Conservation (phyloP, 2,329 filamentous ascomycete species). For the Xylariaceae sp. region DNA sequence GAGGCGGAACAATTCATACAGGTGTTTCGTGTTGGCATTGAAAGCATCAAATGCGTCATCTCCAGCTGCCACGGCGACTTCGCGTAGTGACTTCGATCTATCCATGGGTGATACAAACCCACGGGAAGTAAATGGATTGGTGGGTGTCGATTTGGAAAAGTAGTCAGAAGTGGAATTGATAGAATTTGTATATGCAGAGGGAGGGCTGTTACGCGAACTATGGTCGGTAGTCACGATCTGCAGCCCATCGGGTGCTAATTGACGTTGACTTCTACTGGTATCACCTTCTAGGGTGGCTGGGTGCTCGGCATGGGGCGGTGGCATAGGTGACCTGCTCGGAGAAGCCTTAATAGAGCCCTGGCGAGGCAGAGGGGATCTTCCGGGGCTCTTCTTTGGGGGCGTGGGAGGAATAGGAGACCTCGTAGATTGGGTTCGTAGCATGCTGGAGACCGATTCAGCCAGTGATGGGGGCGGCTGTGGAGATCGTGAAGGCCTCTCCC, state of each 20-base stretch:
- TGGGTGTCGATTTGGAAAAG: slow-evolving; percentile 28
- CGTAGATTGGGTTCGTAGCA: slow-evolving; percentile 28
- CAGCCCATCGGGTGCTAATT: slow-evolving; percentile 26
- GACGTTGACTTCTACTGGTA: slow-evolving; percentile 14
- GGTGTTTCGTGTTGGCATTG: slow-evolving; percentile 65
- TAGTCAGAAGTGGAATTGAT: slow-evolving; percentile 28
- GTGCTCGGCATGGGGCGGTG: slow-evolving; percentile 11
- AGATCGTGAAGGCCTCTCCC: slow-evolving; percentile 21
- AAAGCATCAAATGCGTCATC: slow-evolving; percentile 71
- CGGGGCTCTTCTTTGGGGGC: slow-evolving; percentile 16
- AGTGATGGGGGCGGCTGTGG: slow-evolving; percentile 22
- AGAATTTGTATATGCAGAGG: slow-evolving; percentile 26
- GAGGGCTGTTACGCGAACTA: slow-evolving; percentile 19
- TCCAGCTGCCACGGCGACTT: slow-evolving; percentile 43
- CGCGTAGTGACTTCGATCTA: slow-evolving; percentile 35
- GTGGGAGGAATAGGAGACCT: slow-evolving; percentile 23
- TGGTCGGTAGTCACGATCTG: slow-evolving; percentile 20
- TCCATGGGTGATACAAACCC: slow-evolving; percentile 22
- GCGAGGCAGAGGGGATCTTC: slow-evolving; percentile 15
- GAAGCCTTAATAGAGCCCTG: slow-evolving; percentile 8
- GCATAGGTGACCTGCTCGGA: slow-evolving; percentile 15
- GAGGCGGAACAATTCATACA: slow-evolving; percentile 72
- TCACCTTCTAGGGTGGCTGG: slow-evolving; percentile 23
- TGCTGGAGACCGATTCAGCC: slow-evolving; percentile 25
- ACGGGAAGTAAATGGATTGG: slow-evolving; percentile 23